A percentile compares a stretch with the other conserved stretches of the same genome.
These are phyloP conservation scores for Lycium ferocissimum DNA, from an alignment of 257 asterid species.

Conservation along the genomic window DNA sequence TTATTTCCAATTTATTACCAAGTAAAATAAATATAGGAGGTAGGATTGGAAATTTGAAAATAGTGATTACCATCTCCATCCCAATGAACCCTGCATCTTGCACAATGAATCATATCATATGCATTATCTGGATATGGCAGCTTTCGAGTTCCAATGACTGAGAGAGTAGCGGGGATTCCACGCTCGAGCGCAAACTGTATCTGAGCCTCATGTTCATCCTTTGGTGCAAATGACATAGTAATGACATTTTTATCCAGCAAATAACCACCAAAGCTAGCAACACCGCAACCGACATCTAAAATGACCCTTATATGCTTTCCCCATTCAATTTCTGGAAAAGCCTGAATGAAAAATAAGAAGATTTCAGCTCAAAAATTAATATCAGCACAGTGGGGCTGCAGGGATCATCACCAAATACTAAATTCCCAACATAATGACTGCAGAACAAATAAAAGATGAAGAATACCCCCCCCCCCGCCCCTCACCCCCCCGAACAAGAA, in stretches of 20 bases:
- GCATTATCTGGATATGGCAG: slow-evolving; percentile 69
- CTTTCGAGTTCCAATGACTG: slow-evolving; percentile 72
- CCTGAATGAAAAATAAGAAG: slow-evolving; percentile 41
- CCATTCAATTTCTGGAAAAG: slow-evolving; percentile 62
- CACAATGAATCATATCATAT: slow-evolving; percentile 72
- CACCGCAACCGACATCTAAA: slow-evolving; percentile 83
- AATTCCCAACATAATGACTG: not conserved
- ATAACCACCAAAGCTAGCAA: slow-evolving; percentile 83
- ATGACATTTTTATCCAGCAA: slow-evolving; percentile 62
- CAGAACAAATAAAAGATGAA: not conserved
- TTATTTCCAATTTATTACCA: slow-evolving; percentile 33
- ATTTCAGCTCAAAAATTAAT: not conserved
- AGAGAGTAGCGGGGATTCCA: slow-evolving; percentile 73
- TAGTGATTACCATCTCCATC: slow-evolving; percentile 67
- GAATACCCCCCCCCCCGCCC: not conserved
- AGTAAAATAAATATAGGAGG: slow-evolving; percentile 8
- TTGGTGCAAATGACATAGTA: slow-evolving; percentile 79
- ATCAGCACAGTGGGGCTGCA: not conserved
- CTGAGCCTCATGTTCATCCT: slow-evolving; percentile 82
- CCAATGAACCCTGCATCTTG: slow-evolving; percentile 85
- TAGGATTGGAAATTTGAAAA: slow-evolving; percentile 30
- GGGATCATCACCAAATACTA: not conserved
- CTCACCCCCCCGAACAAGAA: not conserved
- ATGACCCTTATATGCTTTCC: slow-evolving; percentile 69
- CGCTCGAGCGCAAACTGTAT: slow-evolving; percentile 83